Evolutionary conservation across 352 stramenopile genomes (phyloP), one percentile per base, ranked within the genome.

Genomic region (Phytophthora agathidicida): DNA sequence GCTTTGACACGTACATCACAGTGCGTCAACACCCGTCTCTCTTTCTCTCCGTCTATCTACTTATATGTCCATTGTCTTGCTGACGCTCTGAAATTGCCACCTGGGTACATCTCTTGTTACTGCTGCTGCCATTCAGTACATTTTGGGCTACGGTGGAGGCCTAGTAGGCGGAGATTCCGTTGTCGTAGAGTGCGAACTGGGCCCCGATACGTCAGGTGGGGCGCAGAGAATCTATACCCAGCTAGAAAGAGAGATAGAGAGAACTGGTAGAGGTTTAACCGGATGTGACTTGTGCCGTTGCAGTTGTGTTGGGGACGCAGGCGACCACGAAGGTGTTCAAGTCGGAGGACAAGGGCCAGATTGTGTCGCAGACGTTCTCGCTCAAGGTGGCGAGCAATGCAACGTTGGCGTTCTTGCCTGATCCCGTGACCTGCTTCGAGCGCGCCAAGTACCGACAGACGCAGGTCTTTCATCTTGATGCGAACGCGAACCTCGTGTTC

Each of bases 311-410:
- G 32, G 76, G 67, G 19, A 96, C 84, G 7, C 86, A 96, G 42
- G 83, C 86, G 17, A 94, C 86, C 3, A 96, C 86, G n/a, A 96
- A 96, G 49, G 84, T 96, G 38, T 96, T 92, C 70, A 93, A 93
- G 58, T 67, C 78, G 10, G 70, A 80, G 23, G 61, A 65, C 13
- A 62, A 77, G 9, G 56, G 53, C 14, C 57, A 80, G 20, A 61
- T 74, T 42, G 82, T 88, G 17, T 68, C 55, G 6, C 86, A 96
- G 68, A 71, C 51, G 5, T 81, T 93, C 26, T 47, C 57, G 7
- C 68, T 94, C 28, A 59, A 66, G 7, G 65, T 94, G 7, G 79
- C 45, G 22, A 64, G 23, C 26, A 60, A 73, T 32, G 84, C 83
- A n/a, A 89, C 79, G 28, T 57, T 95, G 28, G 80, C 77, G 13